phyloP scores from a whole-genome alignment of 1,284 basidiomycete genomes.

The Ustilago trichophora region DNA sequence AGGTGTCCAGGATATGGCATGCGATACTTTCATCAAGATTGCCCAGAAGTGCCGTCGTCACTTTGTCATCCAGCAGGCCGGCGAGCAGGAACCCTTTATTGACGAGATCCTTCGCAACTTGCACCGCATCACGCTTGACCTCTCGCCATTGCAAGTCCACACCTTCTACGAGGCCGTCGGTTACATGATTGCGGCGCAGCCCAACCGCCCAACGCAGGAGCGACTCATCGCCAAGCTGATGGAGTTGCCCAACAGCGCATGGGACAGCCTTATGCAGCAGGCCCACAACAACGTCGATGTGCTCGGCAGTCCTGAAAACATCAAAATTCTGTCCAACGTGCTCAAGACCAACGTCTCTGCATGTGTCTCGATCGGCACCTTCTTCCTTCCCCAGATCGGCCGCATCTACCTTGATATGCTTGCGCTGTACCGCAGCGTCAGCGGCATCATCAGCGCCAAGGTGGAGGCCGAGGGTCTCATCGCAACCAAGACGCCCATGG shows the following conservation, averaged over 20 bases:
- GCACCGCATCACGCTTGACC: conserved; percentile 92
- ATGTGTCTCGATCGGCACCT: conserved; percentile 94
- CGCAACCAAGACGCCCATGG: conserved; percentile 96
- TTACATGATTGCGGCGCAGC: conserved; percentile 99
- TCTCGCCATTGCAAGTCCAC: conserved; percentile 86
- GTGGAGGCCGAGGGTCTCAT: conserved; percentile 81
- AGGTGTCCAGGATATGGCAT: conserved; percentile 99
- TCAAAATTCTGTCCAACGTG: conserved; percentile 96
- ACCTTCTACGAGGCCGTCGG: conserved; percentile 84
- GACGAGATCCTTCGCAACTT: conserved; percentile 94
- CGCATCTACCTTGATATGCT: conserved; percentile 98
- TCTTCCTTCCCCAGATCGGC: conserved; percentile 95
- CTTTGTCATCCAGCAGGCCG: conserved; percentile 98
- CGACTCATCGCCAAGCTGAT: conserved; percentile 93
- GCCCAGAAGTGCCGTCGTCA: conserved; percentile 98
- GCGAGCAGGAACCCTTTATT: conserved; percentile 96
- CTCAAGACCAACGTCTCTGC: conserved; percentile 99
- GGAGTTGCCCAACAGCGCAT: conserved; percentile 97
- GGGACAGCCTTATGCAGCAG: conserved; percentile 97
- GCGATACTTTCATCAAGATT: conserved; percentile 99
- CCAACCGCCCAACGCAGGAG: conserved; percentile 96
- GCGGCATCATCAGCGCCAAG: conserved; percentile 94
- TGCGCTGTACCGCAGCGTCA: conserved; percentile 95
- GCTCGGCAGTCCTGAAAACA: conserved; percentile 87
- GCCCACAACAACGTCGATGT: conserved; percentile 93